Evolutionary conservation across 2,329 filamentous ascomycete species (phyloP), one percentile per base, ranked within the genome.

Genomic region (Piedraia hortae): DNA sequence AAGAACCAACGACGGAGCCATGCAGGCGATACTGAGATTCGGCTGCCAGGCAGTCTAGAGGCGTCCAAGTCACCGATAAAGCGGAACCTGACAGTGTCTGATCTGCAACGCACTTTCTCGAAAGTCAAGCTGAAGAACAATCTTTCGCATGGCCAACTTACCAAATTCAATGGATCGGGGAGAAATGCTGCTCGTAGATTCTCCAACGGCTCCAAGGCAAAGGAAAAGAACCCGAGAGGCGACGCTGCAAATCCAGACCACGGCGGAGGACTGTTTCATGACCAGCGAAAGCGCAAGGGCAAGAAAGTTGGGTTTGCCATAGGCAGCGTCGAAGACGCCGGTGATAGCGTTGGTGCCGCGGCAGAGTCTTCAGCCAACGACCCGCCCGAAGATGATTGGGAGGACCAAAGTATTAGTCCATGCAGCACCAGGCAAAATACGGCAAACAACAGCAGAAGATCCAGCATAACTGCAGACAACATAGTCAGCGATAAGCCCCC

Each of bases 111-210:
- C 12, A 41, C 33, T 18, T 24, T 27, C 15, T 37, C 33, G 13
- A 27, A 35, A 20, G 33, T 34, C 21, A 42, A 42, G 30, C 29
- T 42, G 24, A 42, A 42, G 36, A 42, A 41, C 32, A 42, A 42
- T 28, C 39, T 46, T 26, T 51, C 47, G 13, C 52, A 51, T 35
- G 46, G 49, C 9, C 48, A 53, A 26, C 40, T 54, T 22, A 38
- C 46, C 15, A 41, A 48, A 10, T 37, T 47, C 23, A 39, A 37
- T 10, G 8, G 11, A 9, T 44, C 42, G 5, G 35, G 39, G 3
- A 48, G 48, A 34, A 45, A 44, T 26, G 28, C 46, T 13, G 34
- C 41, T 15, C 30, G 26, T 4, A 35, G 35, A 6, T 30, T 31
- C 3, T 37, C 33, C 7, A 36, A 36, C 5, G 34, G 32, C 0